phyloP scores from a whole-genome alignment of 495 filamentous ascomycete species.

The Baudoinia panamericana region DNA sequence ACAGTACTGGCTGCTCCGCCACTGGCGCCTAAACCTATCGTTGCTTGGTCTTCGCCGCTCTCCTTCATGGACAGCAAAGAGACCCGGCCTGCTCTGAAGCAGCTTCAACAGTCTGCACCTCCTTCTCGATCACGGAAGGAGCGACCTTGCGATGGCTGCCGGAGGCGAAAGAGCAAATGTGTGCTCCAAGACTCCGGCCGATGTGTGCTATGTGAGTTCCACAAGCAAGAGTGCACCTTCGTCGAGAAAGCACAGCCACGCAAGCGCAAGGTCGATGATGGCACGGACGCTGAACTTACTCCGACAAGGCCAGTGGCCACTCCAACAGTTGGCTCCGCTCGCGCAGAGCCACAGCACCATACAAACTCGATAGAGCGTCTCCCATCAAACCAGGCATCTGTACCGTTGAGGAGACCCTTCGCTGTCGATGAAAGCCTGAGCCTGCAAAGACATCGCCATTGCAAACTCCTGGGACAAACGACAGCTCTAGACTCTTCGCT shows the following conservation, averaged over 20 bases:
- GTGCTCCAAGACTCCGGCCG: conserved; percentile 80
- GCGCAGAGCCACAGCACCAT: neutral
- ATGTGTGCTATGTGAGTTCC: conserved; percentile 41
- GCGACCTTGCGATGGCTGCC: conserved; percentile 57
- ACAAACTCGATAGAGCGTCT: neutral
- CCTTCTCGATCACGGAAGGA: conserved; percentile 11
- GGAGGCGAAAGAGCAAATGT: conserved; percentile 75
- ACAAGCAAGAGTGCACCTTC: conserved; percentile 38
- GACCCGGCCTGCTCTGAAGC: conserved; percentile 22
- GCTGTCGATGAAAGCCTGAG: conserved; percentile 30
- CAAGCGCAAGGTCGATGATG: conserved; percentile 35
- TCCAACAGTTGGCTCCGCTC: neutral
- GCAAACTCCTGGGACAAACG: conserved; percentile 34
- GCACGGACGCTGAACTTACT: neutral
- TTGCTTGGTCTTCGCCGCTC: conserved; percentile 24
- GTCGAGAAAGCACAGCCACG: conserved; percentile 36
- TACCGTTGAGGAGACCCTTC: conserved; percentile 9
- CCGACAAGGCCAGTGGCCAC: conserved; percentile 7
- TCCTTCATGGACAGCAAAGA: conserved; percentile 25
- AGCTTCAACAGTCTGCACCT: conserved; percentile 13
- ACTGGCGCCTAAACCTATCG: conserved; percentile 25
- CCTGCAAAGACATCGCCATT: conserved; percentile 29
- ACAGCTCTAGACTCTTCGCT: conserved; percentile 62
- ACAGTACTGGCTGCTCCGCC: conserved; percentile 28
- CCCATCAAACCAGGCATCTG: neutral